Evolutionary conservation across 192 early-diverging fungal species (phyloP).

Genomic region (Hyaloraphidium curvatum): DNA sequence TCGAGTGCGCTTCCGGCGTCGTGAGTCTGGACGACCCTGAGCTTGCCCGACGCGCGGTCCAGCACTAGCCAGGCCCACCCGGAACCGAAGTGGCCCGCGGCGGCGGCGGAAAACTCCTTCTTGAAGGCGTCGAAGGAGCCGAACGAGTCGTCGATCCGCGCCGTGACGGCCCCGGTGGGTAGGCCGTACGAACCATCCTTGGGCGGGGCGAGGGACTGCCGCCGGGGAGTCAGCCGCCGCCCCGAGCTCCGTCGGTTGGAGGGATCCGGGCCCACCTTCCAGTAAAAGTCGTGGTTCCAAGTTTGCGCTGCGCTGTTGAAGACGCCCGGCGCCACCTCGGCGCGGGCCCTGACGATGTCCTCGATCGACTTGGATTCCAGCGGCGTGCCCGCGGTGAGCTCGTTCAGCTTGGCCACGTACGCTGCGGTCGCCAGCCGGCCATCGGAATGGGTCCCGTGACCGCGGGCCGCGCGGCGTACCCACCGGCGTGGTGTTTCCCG

Average conservation of each 20-base stretch:
- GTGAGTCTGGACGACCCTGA: constrained; percentile 20
- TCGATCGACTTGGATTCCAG: background rate
- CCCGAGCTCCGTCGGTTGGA: background rate
- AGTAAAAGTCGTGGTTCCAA: constrained; percentile 14
- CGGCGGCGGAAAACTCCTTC: constrained; percentile 16
- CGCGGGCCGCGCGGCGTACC: background rate
- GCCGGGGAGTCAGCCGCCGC: background rate
- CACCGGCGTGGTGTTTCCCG: constrained; percentile 11
- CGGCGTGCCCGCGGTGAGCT: constrained; percentile 6
- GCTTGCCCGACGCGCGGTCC: constrained; percentile 12
- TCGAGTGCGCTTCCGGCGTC: constrained; percentile 11
- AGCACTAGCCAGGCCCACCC: constrained; percentile 23
- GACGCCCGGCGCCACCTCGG: constrained; percentile 5
- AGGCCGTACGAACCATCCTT: no score
- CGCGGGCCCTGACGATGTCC: background rate
- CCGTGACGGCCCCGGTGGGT: background rate
- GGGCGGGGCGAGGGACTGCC: no score
- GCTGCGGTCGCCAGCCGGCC: no score
- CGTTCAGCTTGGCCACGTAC: constrained; percentile 11
- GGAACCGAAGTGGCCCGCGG: constrained; percentile 21
- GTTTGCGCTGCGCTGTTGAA: constrained; percentile 13
- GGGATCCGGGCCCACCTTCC: constrained; percentile 5
- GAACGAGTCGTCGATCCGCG: constrained; percentile 10
- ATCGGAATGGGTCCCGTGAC: no score
- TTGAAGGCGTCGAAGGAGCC: constrained; percentile 20